These are phyloP conservation scores for Yarrowia osloensis DNA, from an alignment of 805 yeast species.

Conservation along the genomic window DNA sequence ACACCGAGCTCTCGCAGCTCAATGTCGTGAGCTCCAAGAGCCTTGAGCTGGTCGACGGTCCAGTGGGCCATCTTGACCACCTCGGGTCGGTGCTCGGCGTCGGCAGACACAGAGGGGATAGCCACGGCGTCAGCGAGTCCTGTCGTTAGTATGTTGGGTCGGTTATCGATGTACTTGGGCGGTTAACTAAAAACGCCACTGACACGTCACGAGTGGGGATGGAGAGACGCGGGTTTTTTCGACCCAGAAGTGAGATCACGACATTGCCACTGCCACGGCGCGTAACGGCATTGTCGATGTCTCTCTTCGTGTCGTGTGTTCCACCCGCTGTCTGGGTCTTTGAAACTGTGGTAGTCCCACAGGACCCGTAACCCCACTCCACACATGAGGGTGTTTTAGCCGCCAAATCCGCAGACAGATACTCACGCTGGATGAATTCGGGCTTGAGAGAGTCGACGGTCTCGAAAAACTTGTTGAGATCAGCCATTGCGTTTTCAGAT, in stretches of 20 bases:
- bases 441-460: slow-evolving; percentile 54
- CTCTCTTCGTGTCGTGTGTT: not conserved
- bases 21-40: slow-evolving; percentile 79
- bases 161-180: slow-evolving; percentile 2
- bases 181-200: not conserved
- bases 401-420: not conserved
- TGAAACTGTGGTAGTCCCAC: no score
- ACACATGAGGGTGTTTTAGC: not conserved
- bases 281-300: not conserved
- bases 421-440: slow-evolving; percentile 49
- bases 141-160: slow-evolving; percentile 42
- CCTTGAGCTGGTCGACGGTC: slow-evolving; percentile 64
- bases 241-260: not conserved
- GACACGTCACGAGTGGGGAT: not conserved
- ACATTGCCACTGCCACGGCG: not conserved
- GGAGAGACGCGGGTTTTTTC: not conserved
- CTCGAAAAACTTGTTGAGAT: slow-evolving; percentile 24
- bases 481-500: slow-evolving; percentile 23
- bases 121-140: slow-evolving; percentile 83
- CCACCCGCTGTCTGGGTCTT: no score
- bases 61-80: slow-evolving; percentile 90
- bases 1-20: slow-evolving; percentile 79
- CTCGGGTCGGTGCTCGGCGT: slow-evolving; percentile 81
- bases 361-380: not conserved
- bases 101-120: slow-evolving; percentile 93